Conservation (phyloP, 495 filamentous ascomycete species). For the Daldinia childiae region DNA sequence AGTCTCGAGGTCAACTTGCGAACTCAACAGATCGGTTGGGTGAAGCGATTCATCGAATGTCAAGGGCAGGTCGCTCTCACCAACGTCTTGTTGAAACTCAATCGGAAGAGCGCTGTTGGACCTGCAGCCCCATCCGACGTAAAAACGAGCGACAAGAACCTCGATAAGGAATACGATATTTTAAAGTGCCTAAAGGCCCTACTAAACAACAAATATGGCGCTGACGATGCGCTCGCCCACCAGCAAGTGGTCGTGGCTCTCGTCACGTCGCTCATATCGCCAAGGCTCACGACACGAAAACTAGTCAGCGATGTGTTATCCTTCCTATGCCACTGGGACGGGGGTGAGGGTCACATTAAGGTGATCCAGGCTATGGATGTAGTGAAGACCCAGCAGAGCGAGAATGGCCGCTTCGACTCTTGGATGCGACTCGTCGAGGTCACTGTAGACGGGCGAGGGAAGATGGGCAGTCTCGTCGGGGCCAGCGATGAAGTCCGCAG, state of each 20-base stretch:
- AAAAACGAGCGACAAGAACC: constrained; percentile 78
- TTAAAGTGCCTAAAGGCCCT: constrained; percentile 95
- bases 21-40: constrained; percentile 98
- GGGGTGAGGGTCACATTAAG: constrained; percentile 92
- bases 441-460: constrained; percentile 93
- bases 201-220: constrained; percentile 99
- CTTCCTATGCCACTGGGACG: constrained; percentile 95
- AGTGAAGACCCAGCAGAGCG: constrained; percentile 86
- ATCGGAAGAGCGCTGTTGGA: constrained; percentile 81
- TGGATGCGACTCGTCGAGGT: constrained; percentile 99
- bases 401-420: constrained; percentile 96
- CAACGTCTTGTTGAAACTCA: constrained; percentile 92
- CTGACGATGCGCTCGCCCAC: constrained; percentile 93
- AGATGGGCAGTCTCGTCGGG: constrained; percentile 97
- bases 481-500: constrained; percentile 97
- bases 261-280: constrained; percentile 85
- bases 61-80: constrained; percentile 97
- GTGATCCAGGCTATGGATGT: constrained; percentile 93
- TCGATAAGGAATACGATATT: constrained; percentile 97
- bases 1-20: constrained; percentile 92
- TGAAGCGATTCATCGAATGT: constrained; percentile 94
- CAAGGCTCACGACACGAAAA: constrained; percentile 90
- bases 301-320: constrained; percentile 96
- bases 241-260: constrained; percentile 89
- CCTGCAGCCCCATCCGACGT: constrained; percentile 71